These are phyloP conservation scores for Lumnitzera racemosa DNA, from an alignment of 345 rosid species.

Conservation along the genomic window DNA sequence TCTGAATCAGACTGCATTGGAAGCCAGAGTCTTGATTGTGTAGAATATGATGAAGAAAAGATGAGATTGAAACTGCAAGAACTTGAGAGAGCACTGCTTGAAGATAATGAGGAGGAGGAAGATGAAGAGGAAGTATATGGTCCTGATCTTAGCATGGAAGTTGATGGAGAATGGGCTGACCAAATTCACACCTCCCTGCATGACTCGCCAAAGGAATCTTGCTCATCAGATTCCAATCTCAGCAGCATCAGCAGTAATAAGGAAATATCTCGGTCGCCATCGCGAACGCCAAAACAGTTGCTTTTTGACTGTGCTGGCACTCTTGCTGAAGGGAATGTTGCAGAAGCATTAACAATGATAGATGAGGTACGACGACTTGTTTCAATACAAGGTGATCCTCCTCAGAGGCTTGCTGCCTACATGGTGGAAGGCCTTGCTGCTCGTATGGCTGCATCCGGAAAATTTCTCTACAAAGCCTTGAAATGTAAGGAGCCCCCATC, in stretches of 20 bases:
- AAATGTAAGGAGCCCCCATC: slow-evolving; percentile 99
- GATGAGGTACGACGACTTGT: slow-evolving; percentile 69
- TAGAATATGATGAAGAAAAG: slow-evolving; percentile 44
- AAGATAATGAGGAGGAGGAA: slow-evolving; percentile 39
- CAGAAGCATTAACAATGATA: slow-evolving; percentile 57
- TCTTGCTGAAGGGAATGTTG: slow-evolving; percentile 54
- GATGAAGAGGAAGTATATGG: slow-evolving; percentile 38
- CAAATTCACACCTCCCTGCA: slow-evolving; percentile 35
- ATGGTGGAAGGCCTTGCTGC: slow-evolving; percentile 99
- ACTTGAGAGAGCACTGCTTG: slow-evolving; percentile 76
- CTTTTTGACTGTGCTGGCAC: slow-evolving; percentile 71
- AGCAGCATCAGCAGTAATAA: slow-evolving; percentile 52
- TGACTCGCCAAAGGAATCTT: slow-evolving; percentile 78
- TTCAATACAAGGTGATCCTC: slow-evolving; percentile 91
- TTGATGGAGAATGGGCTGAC: slow-evolving; percentile 77
- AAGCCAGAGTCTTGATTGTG: slow-evolving; percentile 36
- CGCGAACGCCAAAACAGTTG: slow-evolving; percentile 55
- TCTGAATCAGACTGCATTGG: slow-evolving; percentile 36
- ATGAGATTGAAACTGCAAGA: slow-evolving; percentile 79
- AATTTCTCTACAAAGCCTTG: slow-evolving; percentile 69
- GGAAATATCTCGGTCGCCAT: slow-evolving; percentile 50
- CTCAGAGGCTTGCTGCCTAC: slow-evolving; percentile 92
- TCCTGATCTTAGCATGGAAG: slow-evolving; percentile 57
- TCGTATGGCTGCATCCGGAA: slow-evolving; percentile 87
- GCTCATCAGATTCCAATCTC: slow-evolving; percentile 67